Base-by-base conservation (phyloP, 2,329 filamentous ascomycete species). In the Cordyceps fumosorosea region DNA sequence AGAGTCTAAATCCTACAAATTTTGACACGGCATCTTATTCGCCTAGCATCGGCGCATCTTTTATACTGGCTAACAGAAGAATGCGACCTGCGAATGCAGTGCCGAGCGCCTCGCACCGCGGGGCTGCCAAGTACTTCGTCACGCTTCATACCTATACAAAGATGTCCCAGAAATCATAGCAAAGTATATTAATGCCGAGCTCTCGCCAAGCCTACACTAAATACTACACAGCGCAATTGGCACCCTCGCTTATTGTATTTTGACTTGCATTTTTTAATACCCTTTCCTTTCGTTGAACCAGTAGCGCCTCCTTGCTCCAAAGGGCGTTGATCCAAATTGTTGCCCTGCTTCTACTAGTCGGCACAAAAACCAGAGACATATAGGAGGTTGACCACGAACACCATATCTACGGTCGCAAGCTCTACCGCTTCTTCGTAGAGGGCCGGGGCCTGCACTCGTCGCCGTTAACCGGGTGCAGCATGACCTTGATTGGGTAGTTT, bases 401-500 rank as follows among this genome's bases (percentile, higher is more conserved):
- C 24, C 45, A 10, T 20, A 16, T 29, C 45, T 16, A 10, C 14
- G 8, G 10, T 8, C 24, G 5, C 52, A 11, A 42, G 50, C 34
- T 70, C 68, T 82, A 85, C 72, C 82, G 78, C 78, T 85, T 85
- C 80, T 85, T 85, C 53, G 80, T 76, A 44, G 76, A 81, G 18
- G 82, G 81, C n/a, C 83, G 74, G 29, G 84, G 83, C 76, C 85
- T 86, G 76, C 83, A 86, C 72, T 86, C 84, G 60, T 86, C 84
- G 45, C 75, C 75, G 65, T 79, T 79, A 14, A 96, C 85, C 1
- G 90, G 87, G 72, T 96, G 90, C 73, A 96, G 81, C 87, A 92
- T 92, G 59, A 95, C 87, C 78, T 95, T 95, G 75, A 85, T 89
- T 10, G 89, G 85, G 64, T 86, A 86, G 67, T 82, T 83, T 62